Percentiles rank a stretch among this genome's conserved stretches.
Evolutionary conservation across 768 basidiomycete species (phyloP).

Genomic region (Suillus ampliporus): DNA sequence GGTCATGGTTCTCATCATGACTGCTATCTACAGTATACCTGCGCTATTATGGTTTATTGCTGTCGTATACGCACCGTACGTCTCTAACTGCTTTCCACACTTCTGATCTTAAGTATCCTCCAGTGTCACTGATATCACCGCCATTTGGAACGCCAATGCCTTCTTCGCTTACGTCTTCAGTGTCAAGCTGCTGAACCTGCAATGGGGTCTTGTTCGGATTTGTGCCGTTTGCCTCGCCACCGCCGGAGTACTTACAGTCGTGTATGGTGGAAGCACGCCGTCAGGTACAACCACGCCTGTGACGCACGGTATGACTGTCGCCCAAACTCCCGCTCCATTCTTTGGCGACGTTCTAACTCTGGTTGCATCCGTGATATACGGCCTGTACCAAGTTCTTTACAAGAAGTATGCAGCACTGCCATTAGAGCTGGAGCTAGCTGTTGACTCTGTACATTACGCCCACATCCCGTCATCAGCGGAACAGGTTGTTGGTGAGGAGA

Average conservation of each 20-base stretch:
- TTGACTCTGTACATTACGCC: conserved; percentile 48
- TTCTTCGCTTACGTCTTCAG: conserved; percentile 92
- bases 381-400: conserved; percentile 85
- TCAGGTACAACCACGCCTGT: conserved; percentile 8
- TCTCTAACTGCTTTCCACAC: conserved; percentile 16
- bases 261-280: conserved; percentile 72
- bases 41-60: conserved; percentile 78
- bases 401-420: conserved; percentile 78
- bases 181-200: conserved; percentile 67
- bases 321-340: conserved; percentile 54
- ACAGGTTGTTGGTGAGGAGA: conserved; percentile 26
- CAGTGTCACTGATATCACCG: conserved; percentile 86
- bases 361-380: conserved; percentile 72
- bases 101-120: conserved; percentile 16
- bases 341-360: conserved; percentile 79
- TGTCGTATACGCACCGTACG: conserved; percentile 75
- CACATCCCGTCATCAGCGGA: conserved; percentile 48
- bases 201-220: conserved; percentile 68
- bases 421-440: conserved; percentile 58
- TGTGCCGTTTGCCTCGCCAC: conserved; percentile 82
- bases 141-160: conserved; percentile 87
- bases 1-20: conserved; percentile 27
- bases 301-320: conserved; percentile 1
- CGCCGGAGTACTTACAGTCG: conserved; percentile 77
- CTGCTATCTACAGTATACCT: conserved; percentile 62